Conservation (phyloP, 2,329 filamentous ascomycete genomes). For the Aspergillus spinulosporus region DNA sequence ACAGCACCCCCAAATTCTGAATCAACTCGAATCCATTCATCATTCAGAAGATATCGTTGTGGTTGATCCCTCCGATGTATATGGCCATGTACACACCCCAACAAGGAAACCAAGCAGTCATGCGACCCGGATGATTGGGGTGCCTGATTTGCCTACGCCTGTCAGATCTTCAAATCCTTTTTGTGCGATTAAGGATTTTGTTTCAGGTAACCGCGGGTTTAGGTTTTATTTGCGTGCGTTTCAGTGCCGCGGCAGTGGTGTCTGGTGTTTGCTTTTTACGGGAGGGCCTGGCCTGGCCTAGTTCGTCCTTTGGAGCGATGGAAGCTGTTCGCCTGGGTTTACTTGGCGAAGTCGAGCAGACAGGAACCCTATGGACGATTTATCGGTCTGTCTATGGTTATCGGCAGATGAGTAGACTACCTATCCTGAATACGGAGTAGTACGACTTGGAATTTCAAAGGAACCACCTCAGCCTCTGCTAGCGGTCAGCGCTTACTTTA, state of each 20-base stretch:
- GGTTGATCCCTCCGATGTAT: neutral
- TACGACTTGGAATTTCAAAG: too few species aligned
- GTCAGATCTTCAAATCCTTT: conserved; percentile 10
- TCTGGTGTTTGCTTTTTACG: neutral
- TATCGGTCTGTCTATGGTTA: too few species aligned
- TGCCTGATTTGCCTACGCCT: conserved; percentile 19
- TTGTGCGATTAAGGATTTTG: conserved; percentile 1
- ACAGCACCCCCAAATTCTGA: neutral
- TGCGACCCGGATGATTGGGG: conserved; percentile 10
- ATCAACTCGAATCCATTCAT: neutral
- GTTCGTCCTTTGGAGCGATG: neutral
- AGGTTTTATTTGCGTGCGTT: neutral
- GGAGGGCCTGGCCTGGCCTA: neutral
- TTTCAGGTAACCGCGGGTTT: neutral
- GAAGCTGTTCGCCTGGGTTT: neutral
- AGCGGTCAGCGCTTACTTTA: too few species aligned
- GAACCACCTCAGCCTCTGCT: too few species aligned
- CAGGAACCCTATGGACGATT: too few species aligned
- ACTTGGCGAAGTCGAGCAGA: too few species aligned
- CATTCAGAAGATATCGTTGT: neutral
- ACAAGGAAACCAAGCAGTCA: conserved; percentile 6
- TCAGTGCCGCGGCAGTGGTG: neutral
- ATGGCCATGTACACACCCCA: conserved; percentile 10
- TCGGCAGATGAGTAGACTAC: too few species aligned
- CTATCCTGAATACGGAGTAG: too few species aligned